Evolutionary conservation across 2,329 filamentous ascomycete genomes (phyloP).

Genomic region (Phyllosticta capitalensis): DNA sequence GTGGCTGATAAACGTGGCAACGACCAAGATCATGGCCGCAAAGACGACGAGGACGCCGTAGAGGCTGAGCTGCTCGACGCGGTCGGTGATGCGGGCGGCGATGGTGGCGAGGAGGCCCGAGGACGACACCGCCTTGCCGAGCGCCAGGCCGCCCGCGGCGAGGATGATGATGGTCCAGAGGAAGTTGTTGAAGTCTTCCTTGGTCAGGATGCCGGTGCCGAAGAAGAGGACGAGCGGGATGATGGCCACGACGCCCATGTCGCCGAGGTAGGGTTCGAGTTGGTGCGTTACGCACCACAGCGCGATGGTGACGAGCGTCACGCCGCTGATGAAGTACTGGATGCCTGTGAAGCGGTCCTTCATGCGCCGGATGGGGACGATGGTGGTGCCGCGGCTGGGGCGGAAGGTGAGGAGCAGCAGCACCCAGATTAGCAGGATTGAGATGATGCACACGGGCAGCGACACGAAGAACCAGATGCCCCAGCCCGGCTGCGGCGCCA

Average conservation of each 20-base stretch:
- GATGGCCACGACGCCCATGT: conserved; percentile 97
- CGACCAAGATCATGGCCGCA: conserved; percentile 71
- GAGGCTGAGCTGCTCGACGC: conserved; percentile 68
- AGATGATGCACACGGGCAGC: conserved; percentile 84
- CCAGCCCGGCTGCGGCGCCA: conserved; percentile 87
- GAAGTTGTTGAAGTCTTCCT: conserved; percentile 99
- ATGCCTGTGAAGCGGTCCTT: conserved; percentile 80
- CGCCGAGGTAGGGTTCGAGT: conserved; percentile 77
- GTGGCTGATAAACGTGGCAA: conserved; percentile 96
- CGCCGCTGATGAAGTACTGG: conserved; percentile 83
- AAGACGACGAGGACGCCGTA: conserved; percentile 80
- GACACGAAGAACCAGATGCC: conserved; percentile 95
- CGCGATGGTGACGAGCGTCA: conserved; percentile 74
- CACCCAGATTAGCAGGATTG: conserved; percentile 79
- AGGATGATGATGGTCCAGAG: conserved; percentile 99
- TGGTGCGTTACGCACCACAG: conserved; percentile 92
- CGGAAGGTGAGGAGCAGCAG: conserved; percentile 78
- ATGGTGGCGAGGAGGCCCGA: conserved; percentile 88
- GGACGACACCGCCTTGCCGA: conserved; percentile 89
- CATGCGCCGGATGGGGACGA: conserved; percentile 82
- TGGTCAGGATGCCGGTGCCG: conserved; percentile 88
- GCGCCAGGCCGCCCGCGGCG: conserved; percentile 80
- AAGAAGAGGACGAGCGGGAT: conserved; percentile 95
- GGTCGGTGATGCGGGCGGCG: conserved; percentile 62
- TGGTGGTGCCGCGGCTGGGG: conserved; percentile 74